These are phyloP conservation scores for Tricholoma sp. DNA, from an alignment of 768 basidiomycete species.

Conservation along the genomic window DNA sequence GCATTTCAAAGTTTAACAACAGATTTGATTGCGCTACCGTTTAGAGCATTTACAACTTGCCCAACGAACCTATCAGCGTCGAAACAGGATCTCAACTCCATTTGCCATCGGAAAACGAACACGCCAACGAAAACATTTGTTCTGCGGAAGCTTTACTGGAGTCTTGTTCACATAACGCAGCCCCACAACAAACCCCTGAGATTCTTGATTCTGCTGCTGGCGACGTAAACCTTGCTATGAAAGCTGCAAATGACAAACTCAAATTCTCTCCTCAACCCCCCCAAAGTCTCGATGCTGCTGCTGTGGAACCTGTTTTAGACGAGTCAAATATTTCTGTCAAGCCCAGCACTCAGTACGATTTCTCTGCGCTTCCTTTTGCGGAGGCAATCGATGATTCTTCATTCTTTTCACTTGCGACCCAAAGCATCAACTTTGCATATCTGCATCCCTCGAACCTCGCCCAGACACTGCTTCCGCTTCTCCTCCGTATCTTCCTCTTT, in stretches of 20 bases:
- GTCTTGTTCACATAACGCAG: background rate
- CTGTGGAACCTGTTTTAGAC: background rate
- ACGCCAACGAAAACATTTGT: background rate
- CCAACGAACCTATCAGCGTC: constrained; percentile 22
- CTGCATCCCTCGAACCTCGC: constrained; percentile 4
- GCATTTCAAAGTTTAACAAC: background rate
- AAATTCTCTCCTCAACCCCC: background rate
- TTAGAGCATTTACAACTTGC: constrained; percentile 26
- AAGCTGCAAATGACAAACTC: background rate
- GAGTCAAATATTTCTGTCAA: background rate
- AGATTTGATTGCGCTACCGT: background rate
- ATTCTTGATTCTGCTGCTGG: background rate
- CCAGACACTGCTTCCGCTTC: constrained; percentile 12
- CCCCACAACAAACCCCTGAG: background rate
- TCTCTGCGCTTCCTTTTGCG: constrained; percentile 14
- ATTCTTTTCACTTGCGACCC: background rate
- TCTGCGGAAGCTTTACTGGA: background rate
- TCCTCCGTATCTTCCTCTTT: constrained; percentile 28
- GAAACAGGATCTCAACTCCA: constrained; percentile 2
- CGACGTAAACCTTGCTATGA: background rate
- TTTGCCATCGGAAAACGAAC: background rate
- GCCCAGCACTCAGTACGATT: constrained; percentile 1
- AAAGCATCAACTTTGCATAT: background rate
- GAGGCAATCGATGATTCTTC: constrained; percentile 4
- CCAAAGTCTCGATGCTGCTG: background rate